Evolutionary conservation across 1,284 basidiomycete genomes (phyloP).

Genomic region (Leccinum huronense): DNA sequence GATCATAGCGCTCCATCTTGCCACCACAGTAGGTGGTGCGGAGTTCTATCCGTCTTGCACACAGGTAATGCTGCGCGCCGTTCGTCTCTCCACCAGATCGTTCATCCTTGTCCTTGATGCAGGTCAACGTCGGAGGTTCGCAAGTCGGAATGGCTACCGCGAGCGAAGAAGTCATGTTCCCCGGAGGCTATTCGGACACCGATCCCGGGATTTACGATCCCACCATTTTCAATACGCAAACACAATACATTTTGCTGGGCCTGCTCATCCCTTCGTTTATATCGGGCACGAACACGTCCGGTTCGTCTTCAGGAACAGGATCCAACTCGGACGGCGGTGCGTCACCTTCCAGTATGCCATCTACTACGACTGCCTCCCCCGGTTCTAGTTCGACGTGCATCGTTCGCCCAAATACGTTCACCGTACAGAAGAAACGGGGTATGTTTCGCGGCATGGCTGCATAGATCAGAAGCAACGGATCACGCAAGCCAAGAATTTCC

Average conservation of each 20-base stretch:
- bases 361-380: conserved; percentile 8
- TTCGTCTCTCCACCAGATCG: not conserved
- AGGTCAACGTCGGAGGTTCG: conserved; percentile 55
- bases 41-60: conserved; percentile 58
- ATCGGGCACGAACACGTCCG: conserved; percentile 12
- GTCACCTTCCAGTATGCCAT: conserved; percentile 4
- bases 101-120: conserved; percentile 20
- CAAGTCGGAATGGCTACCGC: conserved; percentile 45
- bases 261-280: conserved; percentile 48
- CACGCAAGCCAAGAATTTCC: too few relatives aligned
- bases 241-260: conserved; percentile 51
- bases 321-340: conserved; percentile 41
- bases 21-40: conserved; percentile 42
- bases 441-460: conserved; percentile 21
- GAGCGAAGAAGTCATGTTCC: conserved; percentile 57
- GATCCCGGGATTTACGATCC: conserved; percentile 63
- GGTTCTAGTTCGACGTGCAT: conserved; percentile 13
- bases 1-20: conserved; percentile 52
- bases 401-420: conserved; percentile 26
- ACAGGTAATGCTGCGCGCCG: conserved; percentile 35
- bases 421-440: conserved; percentile 20
- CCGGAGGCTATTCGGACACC: conserved; percentile 61
- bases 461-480: conserved; percentile 17
- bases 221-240: conserved; percentile 36
- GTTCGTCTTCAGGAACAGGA: conserved; percentile 34